phyloP scores from a whole-genome alignment of 2,329 filamentous ascomycete genomes.

The Dothidotthia symphoricarpi region DNA sequence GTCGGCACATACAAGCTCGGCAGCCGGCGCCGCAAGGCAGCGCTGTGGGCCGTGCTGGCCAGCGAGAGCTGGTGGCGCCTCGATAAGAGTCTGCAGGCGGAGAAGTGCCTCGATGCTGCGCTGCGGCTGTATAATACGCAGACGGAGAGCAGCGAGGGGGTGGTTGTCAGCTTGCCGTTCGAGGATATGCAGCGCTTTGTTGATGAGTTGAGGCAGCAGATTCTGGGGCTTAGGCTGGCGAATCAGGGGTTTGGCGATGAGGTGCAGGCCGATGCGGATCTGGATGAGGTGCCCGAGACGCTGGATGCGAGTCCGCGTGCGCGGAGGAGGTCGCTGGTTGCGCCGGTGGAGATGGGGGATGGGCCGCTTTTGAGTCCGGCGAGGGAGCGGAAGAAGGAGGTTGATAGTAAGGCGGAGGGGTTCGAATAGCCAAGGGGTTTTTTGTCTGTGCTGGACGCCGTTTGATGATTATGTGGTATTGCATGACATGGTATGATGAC shows the following conservation, averaged over 20 bases:
- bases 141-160: conserved; percentile 17
- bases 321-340: conserved; percentile 47
- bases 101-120: conserved; percentile 72
- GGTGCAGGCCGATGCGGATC: conserved; percentile 20
- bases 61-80: conserved; percentile 81
- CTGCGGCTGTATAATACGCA: conserved; percentile 52
- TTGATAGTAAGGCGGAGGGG: conserved; percentile 26
- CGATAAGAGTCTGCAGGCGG: conserved; percentile 74
- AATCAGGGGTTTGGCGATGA: conserved; percentile 37
- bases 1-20: conserved; percentile 67
- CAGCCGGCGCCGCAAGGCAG: conserved; percentile 75
- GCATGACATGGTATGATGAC: not conserved
- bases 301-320: conserved; percentile 35
- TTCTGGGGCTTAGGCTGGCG: conserved; percentile 44
- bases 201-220: conserved; percentile 64
- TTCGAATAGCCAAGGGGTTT: too few relatives aligned
- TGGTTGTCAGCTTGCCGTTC: conserved; percentile 43
- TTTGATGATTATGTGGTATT: not conserved
- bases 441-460: conserved; percentile 2
- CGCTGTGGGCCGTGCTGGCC: conserved; percentile 81
- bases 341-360: conserved; percentile 25
- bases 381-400: conserved; percentile 24
- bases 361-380: conserved; percentile 31
- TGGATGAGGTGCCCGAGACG: conserved; percentile 41
- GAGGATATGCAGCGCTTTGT: conserved; percentile 62